Conservation (phyloP, 2,329 filamentous ascomycete genomes). For the Ciborinia camelliae region DNA sequence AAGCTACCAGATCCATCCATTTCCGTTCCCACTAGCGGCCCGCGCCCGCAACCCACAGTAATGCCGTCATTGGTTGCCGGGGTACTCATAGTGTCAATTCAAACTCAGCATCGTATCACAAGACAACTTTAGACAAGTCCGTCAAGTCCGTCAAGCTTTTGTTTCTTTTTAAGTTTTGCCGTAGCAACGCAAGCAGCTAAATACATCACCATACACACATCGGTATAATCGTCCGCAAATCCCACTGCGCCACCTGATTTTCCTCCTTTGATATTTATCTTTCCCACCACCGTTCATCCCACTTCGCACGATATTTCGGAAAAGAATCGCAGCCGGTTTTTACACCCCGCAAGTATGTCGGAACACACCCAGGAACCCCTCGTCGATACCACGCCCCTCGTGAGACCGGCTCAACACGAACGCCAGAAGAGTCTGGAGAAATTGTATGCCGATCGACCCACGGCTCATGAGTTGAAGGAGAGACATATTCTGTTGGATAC, state of each 20-base stretch:
- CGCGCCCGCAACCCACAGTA: neutral
- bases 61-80: constrained; percentile 9
- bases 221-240: too few relatives aligned
- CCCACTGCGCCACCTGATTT: too few relatives aligned
- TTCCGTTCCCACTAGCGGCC: neutral
- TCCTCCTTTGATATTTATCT: too few relatives aligned
- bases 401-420: constrained; percentile 44
- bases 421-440: constrained; percentile 70
- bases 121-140: too few relatives aligned
- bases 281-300: too few relatives aligned
- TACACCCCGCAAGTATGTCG: constrained; percentile 20
- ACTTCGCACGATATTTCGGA: too few relatives aligned
- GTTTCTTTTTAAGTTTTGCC: neutral
- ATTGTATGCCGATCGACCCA: constrained; percentile 68
- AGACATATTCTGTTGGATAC: constrained; percentile 66
- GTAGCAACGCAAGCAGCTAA: neutral
- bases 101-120: neutral
- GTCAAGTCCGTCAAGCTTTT: neutral
- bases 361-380: constrained; percentile 24
- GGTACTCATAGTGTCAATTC: too few relatives aligned
- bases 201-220: too few relatives aligned
- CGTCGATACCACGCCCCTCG: constrained; percentile 50
- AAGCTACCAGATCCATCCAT: too few relatives aligned
- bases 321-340: too few relatives aligned
- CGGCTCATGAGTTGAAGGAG: constrained; percentile 62